Evolutionary conservation across 805 yeast genomes (phyloP), one percentile per base, ranked within the genome.

Genomic region (Yarrowia sp.): DNA sequence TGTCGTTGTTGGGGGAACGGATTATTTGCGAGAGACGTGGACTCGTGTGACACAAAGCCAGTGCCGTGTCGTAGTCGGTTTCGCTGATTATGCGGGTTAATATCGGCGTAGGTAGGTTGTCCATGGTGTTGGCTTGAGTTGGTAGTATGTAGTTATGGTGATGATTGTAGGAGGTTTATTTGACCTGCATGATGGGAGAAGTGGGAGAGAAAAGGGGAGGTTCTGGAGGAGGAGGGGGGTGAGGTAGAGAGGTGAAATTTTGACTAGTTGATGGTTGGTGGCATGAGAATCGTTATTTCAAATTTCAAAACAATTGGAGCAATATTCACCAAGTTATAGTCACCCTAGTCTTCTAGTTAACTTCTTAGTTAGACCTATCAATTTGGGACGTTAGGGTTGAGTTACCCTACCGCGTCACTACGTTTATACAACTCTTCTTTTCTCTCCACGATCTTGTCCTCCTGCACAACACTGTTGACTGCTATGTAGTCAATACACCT

Each of bases 21-120:
- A 54, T 26, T 8, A 35, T 17, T 11, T 36, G 33, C 1, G 61
- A 54, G 9, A 54, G 35, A 2, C 61, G 44, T 2, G 26, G 36
- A 6, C 35, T 24, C 0, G 61, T 54, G 35, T 38, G 61, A 7
- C 61, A 36, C 14, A 54, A 26, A 6, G 61, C 22, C 3, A 54
- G 46, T 9, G 61, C 61, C 9, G 61, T 36, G 26, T 54, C 61
- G 46, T 54, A 54, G 35, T 54, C 46, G 26, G 46, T 36, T 24
- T 54, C 46, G 26, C 46, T 24, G 21, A 54, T 16, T 21, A 54
- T 38, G 4, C 40, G 44, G 4, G 61, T 35, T 14, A 54, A 19
- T 10, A 54, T 36, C 19, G 61, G 28, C 9, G 61, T 54, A 3
- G 46, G 44, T 1, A 54, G 24, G 7, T 36, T 36, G 46, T 54